Evolutionary conservation across 345 rosid species (phyloP), one percentile per base, ranked within the genome.

Genomic region (Pelargonium nanum): DNA sequence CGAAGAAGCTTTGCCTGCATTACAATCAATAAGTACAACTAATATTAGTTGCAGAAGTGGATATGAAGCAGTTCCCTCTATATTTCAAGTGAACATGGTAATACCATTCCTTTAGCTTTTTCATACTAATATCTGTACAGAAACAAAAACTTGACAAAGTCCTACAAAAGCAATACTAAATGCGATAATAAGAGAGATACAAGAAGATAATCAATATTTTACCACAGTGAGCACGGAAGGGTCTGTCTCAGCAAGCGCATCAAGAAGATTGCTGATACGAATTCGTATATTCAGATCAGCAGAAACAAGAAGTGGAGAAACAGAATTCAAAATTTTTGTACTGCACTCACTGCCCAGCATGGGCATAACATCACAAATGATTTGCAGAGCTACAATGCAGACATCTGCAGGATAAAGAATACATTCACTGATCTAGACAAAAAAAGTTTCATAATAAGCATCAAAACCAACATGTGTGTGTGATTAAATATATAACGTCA

Each of bases 181-280:
- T 9, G 5, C 9, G 15, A 2, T 30, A 5, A 40, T 40, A 40
- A 40, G 16, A 40, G 13, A 40, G 15, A 40, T 9, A 6, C 9
- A 6, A 40, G 16, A 40, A 40, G 10, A 40, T 40, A 6, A n/a
- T n/a, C n/a, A 40, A 40, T 6, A 40, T 9, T 6, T 40, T 83
- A 93, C 97, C 89, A 83, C 74, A 24, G 61, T 53, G 56, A 70
- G 74, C 28, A 87, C 64, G 60, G 97, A 85, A 70, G 75, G 63
- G 78, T 93, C 91, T n/a, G 65, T 65, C 77, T 69, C 76, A 65
- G 87, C 87, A 65, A 93, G 81, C 30, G 81, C 80, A 57, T 70
- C 79, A 62, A 93, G 85, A 73, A 93, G 82, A 72, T 77, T 80
- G 77, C 96, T 84, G 30, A 93, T 73, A 61, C 69, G 75, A 64